Percentiles rank a stretch among this genome's conserved stretches.
Conservation (phyloP, 805 yeast genomes). For the Wickerhamiella vanderwaltii region DNA sequence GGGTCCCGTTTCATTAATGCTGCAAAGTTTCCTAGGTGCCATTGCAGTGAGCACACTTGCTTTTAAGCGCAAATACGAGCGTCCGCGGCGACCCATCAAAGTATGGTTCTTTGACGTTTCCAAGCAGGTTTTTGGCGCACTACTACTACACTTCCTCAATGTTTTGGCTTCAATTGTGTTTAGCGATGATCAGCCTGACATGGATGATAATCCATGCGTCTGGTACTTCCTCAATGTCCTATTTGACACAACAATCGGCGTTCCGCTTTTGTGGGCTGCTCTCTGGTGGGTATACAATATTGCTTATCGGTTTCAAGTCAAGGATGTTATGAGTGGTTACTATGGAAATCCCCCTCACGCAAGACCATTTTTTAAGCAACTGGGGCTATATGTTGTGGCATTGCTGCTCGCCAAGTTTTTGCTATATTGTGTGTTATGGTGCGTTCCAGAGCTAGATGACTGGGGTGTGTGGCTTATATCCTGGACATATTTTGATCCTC, state of each 20-base stretch:
- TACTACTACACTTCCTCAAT: constrained; percentile 72
- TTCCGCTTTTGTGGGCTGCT: constrained; percentile 57
- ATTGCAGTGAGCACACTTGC: constrained; percentile 64
- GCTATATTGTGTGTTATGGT: constrained; percentile 44
- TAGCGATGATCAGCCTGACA: constrained; percentile 29
- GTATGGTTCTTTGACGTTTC: constrained; percentile 85
- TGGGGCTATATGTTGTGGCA: constrained; percentile 54
- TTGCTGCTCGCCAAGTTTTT: constrained; percentile 49
- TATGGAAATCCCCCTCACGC: constrained; percentile 57
- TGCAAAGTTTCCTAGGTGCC: constrained; percentile 67
- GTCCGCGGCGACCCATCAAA: constrained; percentile 76
- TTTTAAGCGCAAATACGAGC: constrained; percentile 63
- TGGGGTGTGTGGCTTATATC: constrained; percentile 63
- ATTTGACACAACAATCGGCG: constrained; percentile 89
- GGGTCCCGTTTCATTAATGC: constrained; percentile 75
- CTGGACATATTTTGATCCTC: constrained; percentile 67
- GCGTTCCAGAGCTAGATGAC: constrained; percentile 54
- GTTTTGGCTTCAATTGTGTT: constrained; percentile 52
- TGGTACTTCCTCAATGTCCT: constrained; percentile 87
- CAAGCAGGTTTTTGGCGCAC: constrained; percentile 79
- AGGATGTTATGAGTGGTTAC: constrained; percentile 38
- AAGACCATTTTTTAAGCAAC: constrained; percentile 57
- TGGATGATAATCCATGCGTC: constrained; percentile 64
- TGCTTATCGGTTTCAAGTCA: constrained; percentile 34
- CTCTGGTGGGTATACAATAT: constrained; percentile 33